Conservation (phyloP, 257 asterid genomes). For the Dorcoceras hygrometricum region DNA sequence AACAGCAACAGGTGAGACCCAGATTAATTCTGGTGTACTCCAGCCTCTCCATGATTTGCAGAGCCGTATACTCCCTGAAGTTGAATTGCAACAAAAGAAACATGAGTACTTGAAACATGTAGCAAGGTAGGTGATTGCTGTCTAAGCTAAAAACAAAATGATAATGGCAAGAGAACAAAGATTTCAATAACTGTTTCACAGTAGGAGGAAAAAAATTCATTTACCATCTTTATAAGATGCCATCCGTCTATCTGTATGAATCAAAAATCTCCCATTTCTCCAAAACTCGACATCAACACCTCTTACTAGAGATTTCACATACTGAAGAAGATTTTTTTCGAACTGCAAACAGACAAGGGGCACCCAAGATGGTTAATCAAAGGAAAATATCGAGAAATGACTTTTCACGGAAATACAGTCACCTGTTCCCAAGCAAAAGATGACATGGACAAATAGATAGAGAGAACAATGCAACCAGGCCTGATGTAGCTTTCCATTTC, state of each 20-base stretch:
- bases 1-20: conserved; percentile 76
- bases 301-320: conserved; percentile 50
- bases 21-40: conserved; percentile 54
- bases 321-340: conserved; percentile 54
- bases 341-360: conserved; percentile 45
- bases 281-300: conserved; percentile 60
- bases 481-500: conserved; percentile 95
- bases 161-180: conserved; percentile 3
- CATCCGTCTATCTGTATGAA: conserved; percentile 60
- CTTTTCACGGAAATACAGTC: conserved; percentile 35
- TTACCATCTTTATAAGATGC: conserved; percentile 62
- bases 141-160: background rate
- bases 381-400: conserved; percentile 6
- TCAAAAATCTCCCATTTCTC: conserved; percentile 65
- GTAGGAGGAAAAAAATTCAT: conserved; percentile 7
- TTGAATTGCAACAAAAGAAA: conserved; percentile 20
- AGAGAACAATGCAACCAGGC: conserved; percentile 84
- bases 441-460: conserved; percentile 79
- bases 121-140: conserved; percentile 1
- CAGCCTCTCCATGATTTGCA: conserved; percentile 49
- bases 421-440: conserved; percentile 73
- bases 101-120: background rate
- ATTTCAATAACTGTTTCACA: background rate
- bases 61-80: conserved; percentile 60
- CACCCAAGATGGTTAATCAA: conserved; percentile 20